These are phyloP conservation scores for Papilionanthe hybrid DNA, from an alignment of 116 monocot genomes.

Conservation along the genomic window DNA sequence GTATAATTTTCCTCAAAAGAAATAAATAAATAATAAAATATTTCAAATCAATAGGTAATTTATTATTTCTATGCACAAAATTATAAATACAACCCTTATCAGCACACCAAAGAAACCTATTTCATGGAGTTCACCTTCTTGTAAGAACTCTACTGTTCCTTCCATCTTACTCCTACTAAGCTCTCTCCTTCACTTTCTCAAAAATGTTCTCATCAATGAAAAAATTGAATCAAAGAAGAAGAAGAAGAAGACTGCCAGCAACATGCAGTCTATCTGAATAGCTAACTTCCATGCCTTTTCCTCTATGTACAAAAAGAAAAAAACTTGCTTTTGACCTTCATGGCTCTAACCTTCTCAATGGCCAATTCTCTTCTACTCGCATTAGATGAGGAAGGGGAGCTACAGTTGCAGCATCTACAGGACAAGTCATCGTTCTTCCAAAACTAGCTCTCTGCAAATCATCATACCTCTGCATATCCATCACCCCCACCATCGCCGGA, in stretches of 20 bases:
- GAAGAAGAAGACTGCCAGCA: background rate
- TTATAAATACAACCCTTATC: background rate
- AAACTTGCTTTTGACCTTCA: background rate
- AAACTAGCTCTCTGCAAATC: background rate
- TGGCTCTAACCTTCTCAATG: background rate
- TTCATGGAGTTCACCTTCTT: background rate
- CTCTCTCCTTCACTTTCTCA: background rate
- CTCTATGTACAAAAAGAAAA: background rate
- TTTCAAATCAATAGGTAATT: too few species aligned
- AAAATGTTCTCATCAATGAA: too few species aligned
- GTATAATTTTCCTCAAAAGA: too few species aligned
- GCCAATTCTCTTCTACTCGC: background rate
- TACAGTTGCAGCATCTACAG: background rate
- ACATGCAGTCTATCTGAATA: background rate
- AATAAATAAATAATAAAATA: too few species aligned
- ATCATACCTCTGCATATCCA: background rate
- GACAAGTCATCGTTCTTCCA: background rate
- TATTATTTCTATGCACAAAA: background rate
- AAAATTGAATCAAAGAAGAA: background rate
- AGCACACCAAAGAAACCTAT: background rate
- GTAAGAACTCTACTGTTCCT: background rate
- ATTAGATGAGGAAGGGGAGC: background rate
- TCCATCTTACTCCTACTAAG: background rate
- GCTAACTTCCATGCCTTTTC: background rate
- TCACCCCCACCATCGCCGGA: background rate